A percentile compares a stretch with the other conserved stretches of the same genome.
Evolutionary conservation across 1,284 basidiomycete species (phyloP).

Genomic region (Naganishia albida): DNA sequence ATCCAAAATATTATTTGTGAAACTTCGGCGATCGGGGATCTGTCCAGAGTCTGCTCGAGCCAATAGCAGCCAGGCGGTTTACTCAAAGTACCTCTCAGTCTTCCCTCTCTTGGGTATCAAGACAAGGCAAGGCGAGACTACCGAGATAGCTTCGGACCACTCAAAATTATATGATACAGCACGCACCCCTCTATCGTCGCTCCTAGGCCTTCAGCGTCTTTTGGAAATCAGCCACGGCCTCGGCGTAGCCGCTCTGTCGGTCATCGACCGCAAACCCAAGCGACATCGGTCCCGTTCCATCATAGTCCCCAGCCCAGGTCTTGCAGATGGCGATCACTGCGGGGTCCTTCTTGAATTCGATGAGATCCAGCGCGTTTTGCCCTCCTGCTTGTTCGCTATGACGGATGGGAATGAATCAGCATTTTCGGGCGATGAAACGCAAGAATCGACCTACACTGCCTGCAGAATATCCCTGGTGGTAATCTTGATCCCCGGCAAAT

Average conservation of each 20-base stretch:
- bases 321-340: conserved; percentile 51
- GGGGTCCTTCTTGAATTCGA: conserved; percentile 51
- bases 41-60: conserved; percentile 9
- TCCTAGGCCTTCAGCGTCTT: conserved; percentile 39
- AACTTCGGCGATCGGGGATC: conserved; percentile 16
- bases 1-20: conserved; percentile 3
- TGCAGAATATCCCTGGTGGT: conserved; percentile 52
- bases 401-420: neutral
- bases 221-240: conserved; percentile 53
- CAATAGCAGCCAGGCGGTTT: conserved; percentile 7
- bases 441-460: conserved; percentile 44
- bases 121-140: no score
- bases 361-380: conserved; percentile 42
- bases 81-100: neutral
- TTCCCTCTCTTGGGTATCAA: neutral
- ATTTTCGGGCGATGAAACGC: neutral
- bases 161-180: no score
- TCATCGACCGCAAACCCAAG: conserved; percentile 53
- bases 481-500: conserved; percentile 54
- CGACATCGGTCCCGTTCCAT: conserved; percentile 40
- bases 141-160: no score
- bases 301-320: conserved; percentile 54
- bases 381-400: conserved; percentile 49
- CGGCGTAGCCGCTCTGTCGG: conserved; percentile 46
- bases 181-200: neutral